Conservation (phyloP, 768 basidiomycete genomes). For the Boletus rubroflammeus region DNA sequence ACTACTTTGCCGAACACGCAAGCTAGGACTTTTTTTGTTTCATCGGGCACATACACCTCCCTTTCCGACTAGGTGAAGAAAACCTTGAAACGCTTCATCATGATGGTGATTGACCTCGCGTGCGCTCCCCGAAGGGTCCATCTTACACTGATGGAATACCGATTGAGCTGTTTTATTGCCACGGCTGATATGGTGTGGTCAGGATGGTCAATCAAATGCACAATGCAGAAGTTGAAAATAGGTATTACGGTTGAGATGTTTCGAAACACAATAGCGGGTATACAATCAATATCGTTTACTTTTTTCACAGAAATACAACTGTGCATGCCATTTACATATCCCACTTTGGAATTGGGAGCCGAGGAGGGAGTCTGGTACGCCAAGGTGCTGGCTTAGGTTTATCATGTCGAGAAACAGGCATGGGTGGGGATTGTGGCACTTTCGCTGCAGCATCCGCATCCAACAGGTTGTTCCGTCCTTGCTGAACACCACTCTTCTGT, state of each 20-base stretch:
- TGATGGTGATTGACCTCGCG: too few relatives aligned
- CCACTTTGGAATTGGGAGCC: slow-evolving; percentile 32
- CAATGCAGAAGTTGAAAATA: neutral
- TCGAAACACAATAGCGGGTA: neutral
- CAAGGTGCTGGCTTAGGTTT: slow-evolving; percentile 13
- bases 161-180: too few relatives aligned
- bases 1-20: too few relatives aligned
- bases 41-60: too few relatives aligned
- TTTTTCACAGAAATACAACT: neutral
- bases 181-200: too few relatives aligned
- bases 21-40: too few relatives aligned
- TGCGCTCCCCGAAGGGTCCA: too few relatives aligned
- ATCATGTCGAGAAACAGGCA: slow-evolving; percentile 3
- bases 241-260: neutral
- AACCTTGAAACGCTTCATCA: too few relatives aligned
- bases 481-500: neutral
- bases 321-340: slow-evolving; percentile 9
- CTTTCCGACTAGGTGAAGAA: too few relatives aligned
- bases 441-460: neutral
- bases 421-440: neutral
- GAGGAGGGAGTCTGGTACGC: slow-evolving; percentile 28
- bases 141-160: too few relatives aligned
- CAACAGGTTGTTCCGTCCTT: neutral
- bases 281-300: neutral
- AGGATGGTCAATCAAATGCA: too few relatives aligned